These are phyloP conservation scores for Pichia exigua DNA, from an alignment of 805 yeast species.

Conservation along the genomic window DNA sequence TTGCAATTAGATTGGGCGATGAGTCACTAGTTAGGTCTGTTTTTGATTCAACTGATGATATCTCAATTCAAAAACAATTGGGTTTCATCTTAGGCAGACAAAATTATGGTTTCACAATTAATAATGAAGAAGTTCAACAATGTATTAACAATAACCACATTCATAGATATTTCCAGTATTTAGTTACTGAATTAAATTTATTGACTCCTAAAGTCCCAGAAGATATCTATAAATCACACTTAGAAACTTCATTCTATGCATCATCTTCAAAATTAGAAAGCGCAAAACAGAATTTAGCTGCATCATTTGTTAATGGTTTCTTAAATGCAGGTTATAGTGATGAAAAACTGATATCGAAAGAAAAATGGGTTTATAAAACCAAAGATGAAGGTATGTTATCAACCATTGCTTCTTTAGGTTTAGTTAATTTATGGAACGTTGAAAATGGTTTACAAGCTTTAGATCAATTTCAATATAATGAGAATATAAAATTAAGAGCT, in stretches of 20 bases:
- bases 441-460: constrained; percentile 83
- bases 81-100: constrained; percentile 86
- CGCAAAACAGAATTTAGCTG: constrained; percentile 90
- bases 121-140: constrained; percentile 69
- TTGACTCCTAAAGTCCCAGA: constrained; percentile 90
- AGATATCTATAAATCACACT: constrained; percentile 85
- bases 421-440: constrained; percentile 85
- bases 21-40: constrained; percentile 70
- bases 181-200: constrained; percentile 81
- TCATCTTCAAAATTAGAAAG: constrained; percentile 64
- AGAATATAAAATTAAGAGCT: constrained; percentile 83
- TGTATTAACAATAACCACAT: constrained; percentile 73
- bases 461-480: constrained; percentile 81
- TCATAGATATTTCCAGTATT: constrained; percentile 70
- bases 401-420: constrained; percentile 86
- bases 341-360: constrained; percentile 73
- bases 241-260: constrained; percentile 58
- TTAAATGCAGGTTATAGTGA: constrained; percentile 85
- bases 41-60: constrained; percentile 72
- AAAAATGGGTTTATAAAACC: constrained; percentile 81
- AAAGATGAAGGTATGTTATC: constrained; percentile 88
- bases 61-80: constrained; percentile 73
- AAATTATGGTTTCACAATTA: constrained; percentile 68
- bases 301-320: constrained; percentile 89
- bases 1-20: constrained; percentile 86